phyloP scores from a whole-genome alignment of 1,284 basidiomycete species.

The Ustilago xerochloae region DNA sequence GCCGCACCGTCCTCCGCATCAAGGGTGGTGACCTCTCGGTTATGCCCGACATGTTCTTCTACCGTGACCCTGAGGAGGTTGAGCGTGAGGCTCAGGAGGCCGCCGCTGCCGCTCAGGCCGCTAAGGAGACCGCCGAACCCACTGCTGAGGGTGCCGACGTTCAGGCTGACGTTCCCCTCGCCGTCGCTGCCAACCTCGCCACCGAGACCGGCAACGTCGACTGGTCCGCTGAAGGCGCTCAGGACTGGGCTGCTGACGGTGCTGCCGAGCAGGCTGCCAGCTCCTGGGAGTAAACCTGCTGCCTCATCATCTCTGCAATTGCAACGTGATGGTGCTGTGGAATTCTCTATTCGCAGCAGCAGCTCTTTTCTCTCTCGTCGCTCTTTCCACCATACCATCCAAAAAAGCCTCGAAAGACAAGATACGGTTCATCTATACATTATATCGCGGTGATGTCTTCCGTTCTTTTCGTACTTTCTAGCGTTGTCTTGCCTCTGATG shows the following conservation, averaged over 20 bases:
- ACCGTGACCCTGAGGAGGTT: conserved; percentile 98
- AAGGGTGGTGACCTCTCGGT: conserved; percentile 95
- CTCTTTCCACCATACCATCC: not conserved
- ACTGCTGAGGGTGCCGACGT: conserved; percentile 75
- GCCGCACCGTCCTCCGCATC: conserved; percentile 95
- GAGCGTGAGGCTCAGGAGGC: conserved; percentile 96
- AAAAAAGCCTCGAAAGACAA: conserved; percentile 48
- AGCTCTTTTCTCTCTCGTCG: conserved; percentile 1
- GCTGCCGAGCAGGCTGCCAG: conserved; percentile 45
- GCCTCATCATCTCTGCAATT: not conserved
- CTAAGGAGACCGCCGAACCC: conserved; percentile 57
- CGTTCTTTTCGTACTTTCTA: conserved; percentile 21
- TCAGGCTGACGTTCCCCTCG: conserved; percentile 71
- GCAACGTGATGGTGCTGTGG: not conserved
- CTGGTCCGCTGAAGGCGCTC: conserved; percentile 76
- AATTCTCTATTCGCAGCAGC: not conserved
- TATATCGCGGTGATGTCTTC: conserved; percentile 14
- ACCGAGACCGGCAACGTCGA: conserved; percentile 74
- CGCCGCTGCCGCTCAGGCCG: conserved; percentile 69
- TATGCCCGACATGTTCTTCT: conserved; percentile 99
- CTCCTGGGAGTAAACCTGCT: conserved; percentile 50
- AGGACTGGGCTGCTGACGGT: conserved; percentile 68
- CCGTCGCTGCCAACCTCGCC: conserved; percentile 56
- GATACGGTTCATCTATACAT: not conserved
- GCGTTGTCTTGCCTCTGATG: conserved; percentile 61